Evolutionary conservation across 2,329 filamentous ascomycete genomes (phyloP).

Genomic region (Clonostachys byssicola): DNA sequence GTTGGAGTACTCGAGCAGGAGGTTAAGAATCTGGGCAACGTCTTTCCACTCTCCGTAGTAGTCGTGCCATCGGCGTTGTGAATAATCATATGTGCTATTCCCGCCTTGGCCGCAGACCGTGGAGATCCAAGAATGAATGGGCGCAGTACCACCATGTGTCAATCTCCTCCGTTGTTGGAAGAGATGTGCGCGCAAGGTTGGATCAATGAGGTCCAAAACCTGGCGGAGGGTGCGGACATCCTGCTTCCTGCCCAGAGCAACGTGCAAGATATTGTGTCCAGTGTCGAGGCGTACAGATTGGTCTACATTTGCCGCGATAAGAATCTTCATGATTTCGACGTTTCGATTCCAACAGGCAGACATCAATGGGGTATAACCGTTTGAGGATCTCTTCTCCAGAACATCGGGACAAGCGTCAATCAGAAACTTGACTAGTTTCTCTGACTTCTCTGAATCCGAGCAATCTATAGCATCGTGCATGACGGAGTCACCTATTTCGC

Average conservation of each 20-base stretch:
- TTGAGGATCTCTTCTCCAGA: constrained; percentile 56
- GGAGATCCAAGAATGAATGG: constrained; percentile 58
- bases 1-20: constrained; percentile 41
- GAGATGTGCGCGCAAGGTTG: constrained; percentile 49
- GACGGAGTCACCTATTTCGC: constrained; percentile 47
- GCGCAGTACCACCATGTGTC: constrained; percentile 50
- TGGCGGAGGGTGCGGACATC: constrained; percentile 28
- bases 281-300: constrained; percentile 57
- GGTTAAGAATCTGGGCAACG: constrained; percentile 33
- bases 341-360: constrained; percentile 58
- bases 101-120: constrained; percentile 12
- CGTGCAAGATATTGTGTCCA: constrained; percentile 67
- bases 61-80: constrained; percentile 5
- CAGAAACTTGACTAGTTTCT: constrained; percentile 61
- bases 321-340: constrained; percentile 48
- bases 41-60: constrained; percentile 13
- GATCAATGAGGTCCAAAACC: constrained; percentile 55
- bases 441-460: constrained; percentile 28
- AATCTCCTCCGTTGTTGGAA: constrained; percentile 53
- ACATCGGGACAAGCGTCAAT: constrained; percentile 55
- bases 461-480: constrained; percentile 63
- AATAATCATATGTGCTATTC: constrained; percentile 4
- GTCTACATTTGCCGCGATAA: constrained; percentile 67
- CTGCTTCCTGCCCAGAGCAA: constrained; percentile 31
- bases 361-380: constrained; percentile 63